Conservation (phyloP, 352 stramenopile species). For the Globisporangium carolinianum region DNA sequence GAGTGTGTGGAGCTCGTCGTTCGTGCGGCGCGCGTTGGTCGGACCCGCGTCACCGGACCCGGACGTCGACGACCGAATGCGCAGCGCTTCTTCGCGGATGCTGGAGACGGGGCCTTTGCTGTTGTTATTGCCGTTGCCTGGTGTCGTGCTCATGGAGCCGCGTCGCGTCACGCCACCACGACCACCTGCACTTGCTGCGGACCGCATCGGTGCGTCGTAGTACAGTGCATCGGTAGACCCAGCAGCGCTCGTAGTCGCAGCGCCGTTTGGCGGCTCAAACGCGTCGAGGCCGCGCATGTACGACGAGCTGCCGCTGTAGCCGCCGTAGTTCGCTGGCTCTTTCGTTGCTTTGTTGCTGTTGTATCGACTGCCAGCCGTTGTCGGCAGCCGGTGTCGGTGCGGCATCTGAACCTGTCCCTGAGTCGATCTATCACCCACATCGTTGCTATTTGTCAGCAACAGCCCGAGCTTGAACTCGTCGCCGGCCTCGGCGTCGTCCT, state of each 20-base stretch:
- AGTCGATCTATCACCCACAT: background rate
- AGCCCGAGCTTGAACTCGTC: slow-evolving; percentile 74
- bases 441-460: slow-evolving; percentile 43
- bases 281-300: slow-evolving; percentile 17
- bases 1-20: slow-evolving; percentile 24
- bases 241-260: slow-evolving; percentile 17
- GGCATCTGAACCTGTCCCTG: too few relatives aligned
- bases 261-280: slow-evolving; percentile 17
- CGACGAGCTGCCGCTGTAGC: slow-evolving; percentile 21
- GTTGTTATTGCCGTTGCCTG: too few relatives aligned
- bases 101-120: slow-evolving; percentile 20
- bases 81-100: slow-evolving; percentile 66
- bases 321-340: slow-evolving; percentile 19
- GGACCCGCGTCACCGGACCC: slow-evolving; percentile 20
- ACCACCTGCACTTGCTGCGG: slow-evolving; percentile 8
- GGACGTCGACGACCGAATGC: slow-evolving; percentile 50
- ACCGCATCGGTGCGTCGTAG: slow-evolving; percentile 27
- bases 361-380: slow-evolving; percentile 1
- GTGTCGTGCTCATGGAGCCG: background rate
- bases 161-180: slow-evolving; percentile 1
- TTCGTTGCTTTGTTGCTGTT: too few relatives aligned
- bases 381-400: slow-evolving; percentile 2
- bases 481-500: slow-evolving; percentile 53
- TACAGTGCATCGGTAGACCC: slow-evolving; percentile 26
- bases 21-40: background rate